These are phyloP conservation scores for Phytophthora syringae DNA, from an alignment of 352 stramenopile genomes.

Conservation along the genomic window DNA sequence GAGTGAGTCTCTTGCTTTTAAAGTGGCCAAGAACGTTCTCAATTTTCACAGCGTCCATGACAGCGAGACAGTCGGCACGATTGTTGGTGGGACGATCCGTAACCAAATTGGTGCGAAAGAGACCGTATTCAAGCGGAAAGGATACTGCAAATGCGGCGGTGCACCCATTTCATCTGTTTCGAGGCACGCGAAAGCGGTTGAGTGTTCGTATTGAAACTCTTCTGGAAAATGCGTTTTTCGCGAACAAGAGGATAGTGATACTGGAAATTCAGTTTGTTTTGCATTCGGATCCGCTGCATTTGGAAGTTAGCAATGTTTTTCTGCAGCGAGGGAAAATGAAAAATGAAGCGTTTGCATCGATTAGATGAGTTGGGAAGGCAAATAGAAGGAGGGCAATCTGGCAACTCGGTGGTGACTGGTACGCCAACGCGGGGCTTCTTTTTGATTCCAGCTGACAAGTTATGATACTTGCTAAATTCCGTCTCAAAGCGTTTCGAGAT, in stretches of 20 bases:
- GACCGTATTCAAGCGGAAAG: slow-evolving; percentile 1
- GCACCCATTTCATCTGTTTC: not conserved
- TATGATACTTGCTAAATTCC: slow-evolving; percentile 38
- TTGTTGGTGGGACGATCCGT: not conserved
- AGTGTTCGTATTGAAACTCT: too few relatives aligned
- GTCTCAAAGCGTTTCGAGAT: slow-evolving; percentile 10
- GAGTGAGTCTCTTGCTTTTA: not conserved
- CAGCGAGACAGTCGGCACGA: slow-evolving; percentile 4
- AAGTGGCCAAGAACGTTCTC: not conserved
- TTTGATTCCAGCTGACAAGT: slow-evolving; percentile 31
- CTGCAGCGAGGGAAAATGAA: too few relatives aligned
- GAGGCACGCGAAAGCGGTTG: not conserved
- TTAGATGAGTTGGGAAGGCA: slow-evolving; percentile 80
- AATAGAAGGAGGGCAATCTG: slow-evolving; percentile 67
- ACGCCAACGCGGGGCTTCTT: slow-evolving; percentile 27
- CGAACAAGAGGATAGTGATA: too few relatives aligned
- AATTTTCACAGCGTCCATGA: not conserved
- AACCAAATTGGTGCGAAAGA: not conserved
- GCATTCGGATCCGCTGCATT: too few relatives aligned
- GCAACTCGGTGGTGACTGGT: slow-evolving; percentile 10
- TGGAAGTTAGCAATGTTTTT: too few relatives aligned
- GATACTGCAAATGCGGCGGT: slow-evolving; percentile 4
- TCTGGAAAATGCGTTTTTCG: too few relatives aligned
- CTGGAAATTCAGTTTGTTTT: too few relatives aligned
- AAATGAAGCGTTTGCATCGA: slow-evolving; percentile 51